Evolutionary conservation across 768 basidiomycete genomes (phyloP).

Genomic region (Panaeolus papilionaceus): DNA sequence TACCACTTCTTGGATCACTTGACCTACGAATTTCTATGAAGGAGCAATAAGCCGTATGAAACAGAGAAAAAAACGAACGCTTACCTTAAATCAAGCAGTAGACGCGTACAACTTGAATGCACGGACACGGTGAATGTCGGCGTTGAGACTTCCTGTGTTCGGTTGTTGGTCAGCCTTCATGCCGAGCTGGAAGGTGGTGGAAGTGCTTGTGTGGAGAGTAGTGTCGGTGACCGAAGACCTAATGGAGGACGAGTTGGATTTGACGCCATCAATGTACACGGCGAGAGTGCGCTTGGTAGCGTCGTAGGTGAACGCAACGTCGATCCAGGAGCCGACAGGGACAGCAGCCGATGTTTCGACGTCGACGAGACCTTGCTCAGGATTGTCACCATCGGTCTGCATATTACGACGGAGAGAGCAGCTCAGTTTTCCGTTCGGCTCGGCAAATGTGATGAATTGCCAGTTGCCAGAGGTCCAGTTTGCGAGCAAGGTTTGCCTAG

Average conservation of each 20-base stretch:
- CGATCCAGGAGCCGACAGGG: background rate
- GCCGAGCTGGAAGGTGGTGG: background rate
- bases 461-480: conserved; percentile 1
- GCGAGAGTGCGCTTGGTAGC: background rate
- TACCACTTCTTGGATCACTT: no score
- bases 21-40: no score
- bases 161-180: background rate
- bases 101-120: background rate
- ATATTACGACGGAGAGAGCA: background rate
- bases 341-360: background rate
- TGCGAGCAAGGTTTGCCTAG: background rate
- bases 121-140: background rate
- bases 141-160: background rate
- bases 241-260: background rate
- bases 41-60: no score
- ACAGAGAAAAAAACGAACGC: no score
- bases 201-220: background rate
- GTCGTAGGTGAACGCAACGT: background rate
- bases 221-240: background rate
- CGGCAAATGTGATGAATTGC: background rate
- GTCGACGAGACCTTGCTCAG: background rate
- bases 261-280: background rate
- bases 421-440: background rate
- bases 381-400: background rate
- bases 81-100: no score